These are phyloP conservation scores for Aureobasidium leucospermi DNA, from an alignment of 2,329 filamentous ascomycete genomes.

Conservation along the genomic window DNA sequence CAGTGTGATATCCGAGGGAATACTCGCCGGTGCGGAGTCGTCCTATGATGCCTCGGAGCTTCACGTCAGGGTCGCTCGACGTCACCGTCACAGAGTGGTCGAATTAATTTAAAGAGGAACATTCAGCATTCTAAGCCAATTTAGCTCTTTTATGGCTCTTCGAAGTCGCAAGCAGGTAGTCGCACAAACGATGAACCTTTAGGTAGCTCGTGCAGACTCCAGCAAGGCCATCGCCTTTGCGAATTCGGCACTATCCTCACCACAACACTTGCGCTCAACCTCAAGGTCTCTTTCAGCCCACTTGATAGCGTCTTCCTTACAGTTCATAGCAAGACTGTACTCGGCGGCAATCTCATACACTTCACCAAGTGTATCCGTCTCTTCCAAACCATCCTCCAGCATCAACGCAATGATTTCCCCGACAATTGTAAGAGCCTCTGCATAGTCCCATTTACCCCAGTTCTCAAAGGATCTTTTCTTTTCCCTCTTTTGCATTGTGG, in stretches of 20 bases:
- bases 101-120: not conserved
- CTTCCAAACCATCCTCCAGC: slow-evolving; percentile 19
- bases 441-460: slow-evolving; percentile 13
- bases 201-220: not conserved
- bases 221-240: not conserved
- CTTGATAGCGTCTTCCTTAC: slow-evolving; percentile 17
- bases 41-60: slow-evolving; percentile 1
- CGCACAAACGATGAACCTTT: not conserved
- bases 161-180: not conserved
- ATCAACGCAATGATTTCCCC: slow-evolving; percentile 18
- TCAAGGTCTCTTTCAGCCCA: slow-evolving; percentile 21
- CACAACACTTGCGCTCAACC: slow-evolving; percentile 23
- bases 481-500: slow-evolving; percentile 9
- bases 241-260: slow-evolving; percentile 10
- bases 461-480: slow-evolving; percentile 5
- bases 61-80: not conserved
- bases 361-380: slow-evolving; percentile 19
- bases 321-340: slow-evolving; percentile 16
- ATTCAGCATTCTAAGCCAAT: not conserved
- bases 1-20: not conserved
- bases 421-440: slow-evolving; percentile 8
- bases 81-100: not conserved
- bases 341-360: slow-evolving; percentile 18
- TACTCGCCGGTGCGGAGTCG: not conserved
- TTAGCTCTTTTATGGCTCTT: not conserved